These are phyloP conservation scores for Brassica juncea DNA, from an alignment of 345 rosid species.

Conservation along the genomic window DNA sequence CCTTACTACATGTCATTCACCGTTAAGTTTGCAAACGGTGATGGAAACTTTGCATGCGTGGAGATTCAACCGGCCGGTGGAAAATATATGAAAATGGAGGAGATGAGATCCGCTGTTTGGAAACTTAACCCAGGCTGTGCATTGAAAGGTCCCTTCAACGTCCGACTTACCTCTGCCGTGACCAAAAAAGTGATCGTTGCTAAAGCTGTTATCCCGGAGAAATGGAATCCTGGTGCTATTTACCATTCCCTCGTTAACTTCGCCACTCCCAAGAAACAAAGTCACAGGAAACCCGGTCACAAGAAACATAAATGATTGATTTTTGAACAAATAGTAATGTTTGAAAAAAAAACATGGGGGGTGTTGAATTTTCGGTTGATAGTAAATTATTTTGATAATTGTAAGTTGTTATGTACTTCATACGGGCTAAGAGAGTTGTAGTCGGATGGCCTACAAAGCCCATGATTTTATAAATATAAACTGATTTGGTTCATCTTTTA, in stretches of 20 bases:
- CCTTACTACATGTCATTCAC: conserved; percentile 58
- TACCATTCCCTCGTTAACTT: conserved; percentile 58
- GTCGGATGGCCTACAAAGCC: background rate
- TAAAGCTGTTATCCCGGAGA: conserved; percentile 53
- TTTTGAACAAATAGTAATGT: background rate
- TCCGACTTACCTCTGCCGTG: conserved; percentile 50
- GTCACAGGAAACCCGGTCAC: background rate
- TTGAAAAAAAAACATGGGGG: background rate
- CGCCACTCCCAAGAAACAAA: background rate
- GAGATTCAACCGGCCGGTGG: conserved; percentile 50
- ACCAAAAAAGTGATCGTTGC: conserved; percentile 43
- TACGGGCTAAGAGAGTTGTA: conserved; percentile 15
- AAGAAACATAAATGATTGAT: conserved; percentile 17
- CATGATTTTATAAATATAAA: background rate
- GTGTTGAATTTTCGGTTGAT: background rate
- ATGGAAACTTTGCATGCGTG: conserved; percentile 54
- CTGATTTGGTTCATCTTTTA: conserved; percentile 17
- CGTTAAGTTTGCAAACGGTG: conserved; percentile 56
- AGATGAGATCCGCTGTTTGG: conserved; percentile 77
- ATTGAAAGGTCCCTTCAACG: conserved; percentile 56
- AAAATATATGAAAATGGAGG: conserved; percentile 60
- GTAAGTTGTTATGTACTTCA: background rate
- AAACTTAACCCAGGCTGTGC: conserved; percentile 46
- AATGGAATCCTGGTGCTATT: conserved; percentile 60
- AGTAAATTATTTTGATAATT: background rate